Percentiles rank a stretch among this genome's conserved stretches.
These are phyloP conservation scores for Stagonosporopsis cucurbitacearum DNA, from an alignment of 2,329 filamentous ascomycete species.

Conservation along the genomic window DNA sequence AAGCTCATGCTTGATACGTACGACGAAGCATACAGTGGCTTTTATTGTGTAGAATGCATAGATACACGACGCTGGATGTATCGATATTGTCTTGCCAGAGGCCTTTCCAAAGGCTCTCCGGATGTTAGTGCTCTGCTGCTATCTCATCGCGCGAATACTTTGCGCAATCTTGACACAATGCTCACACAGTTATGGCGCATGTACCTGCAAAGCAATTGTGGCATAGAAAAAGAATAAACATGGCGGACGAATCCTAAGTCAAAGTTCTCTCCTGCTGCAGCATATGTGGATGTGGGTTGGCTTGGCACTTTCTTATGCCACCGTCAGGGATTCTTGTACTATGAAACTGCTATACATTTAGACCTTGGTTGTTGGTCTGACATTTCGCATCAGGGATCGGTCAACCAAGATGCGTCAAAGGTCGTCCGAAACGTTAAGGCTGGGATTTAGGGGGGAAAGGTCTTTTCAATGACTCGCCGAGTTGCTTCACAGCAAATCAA, in stretches of 20 bases:
- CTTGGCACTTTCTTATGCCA: background rate
- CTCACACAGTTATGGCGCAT: too few relatives aligned
- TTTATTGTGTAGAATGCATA: constrained; percentile 8
- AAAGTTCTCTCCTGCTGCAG: background rate
- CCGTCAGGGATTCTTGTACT: background rate
- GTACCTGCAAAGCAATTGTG: too few relatives aligned
- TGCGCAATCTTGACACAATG: background rate
- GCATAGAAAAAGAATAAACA: too few relatives aligned
- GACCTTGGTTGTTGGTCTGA: constrained; percentile 5
- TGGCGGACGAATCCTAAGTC: too few relatives aligned
- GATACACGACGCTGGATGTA: background rate
- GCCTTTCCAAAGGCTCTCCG: background rate
- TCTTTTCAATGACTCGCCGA: constrained; percentile 4
- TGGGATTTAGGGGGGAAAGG: background rate
- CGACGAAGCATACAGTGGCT: background rate
- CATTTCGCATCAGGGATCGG: background rate
- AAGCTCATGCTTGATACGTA: background rate
- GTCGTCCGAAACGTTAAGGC: background rate
- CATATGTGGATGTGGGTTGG: background rate
- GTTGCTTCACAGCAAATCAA: constrained; percentile 8
- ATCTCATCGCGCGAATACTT: background rate
- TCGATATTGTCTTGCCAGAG: background rate
- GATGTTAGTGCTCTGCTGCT: background rate
- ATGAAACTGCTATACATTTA: background rate
- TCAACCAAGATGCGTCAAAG: background rate